Evolutionary conservation across 352 stramenopile species (phyloP).

Genomic region (Globisporangium yorkense): DNA sequence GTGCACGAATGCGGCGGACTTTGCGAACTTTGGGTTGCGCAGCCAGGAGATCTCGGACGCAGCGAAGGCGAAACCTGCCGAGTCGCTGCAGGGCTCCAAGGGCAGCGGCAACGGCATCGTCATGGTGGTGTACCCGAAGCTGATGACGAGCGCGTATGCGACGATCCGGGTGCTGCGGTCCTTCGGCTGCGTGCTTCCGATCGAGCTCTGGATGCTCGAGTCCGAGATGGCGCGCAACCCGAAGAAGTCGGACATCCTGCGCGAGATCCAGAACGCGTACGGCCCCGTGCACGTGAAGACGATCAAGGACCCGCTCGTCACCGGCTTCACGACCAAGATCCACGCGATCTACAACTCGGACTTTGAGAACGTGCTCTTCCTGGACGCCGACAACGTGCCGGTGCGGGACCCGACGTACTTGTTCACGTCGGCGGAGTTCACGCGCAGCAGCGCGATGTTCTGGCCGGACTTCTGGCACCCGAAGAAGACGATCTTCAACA

Average conservation of each 20-base stretch:
- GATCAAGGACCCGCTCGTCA: constrained; percentile 40
- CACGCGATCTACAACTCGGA: constrained; percentile 58
- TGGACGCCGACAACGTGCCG: constrained; percentile 67
- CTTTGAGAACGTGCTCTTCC: constrained; percentile 69
- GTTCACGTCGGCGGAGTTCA: constrained; percentile 46
- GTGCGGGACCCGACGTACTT: constrained; percentile 61
- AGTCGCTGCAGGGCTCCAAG: constrained; percentile 19
- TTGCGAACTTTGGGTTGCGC: constrained; percentile 53
- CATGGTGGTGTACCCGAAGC: constrained; percentile 65
- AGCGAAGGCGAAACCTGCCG: constrained; percentile 8
- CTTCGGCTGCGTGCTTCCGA: constrained; percentile 44
- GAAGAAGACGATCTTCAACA: constrained; percentile 63
- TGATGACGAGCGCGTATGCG: constrained; percentile 63
- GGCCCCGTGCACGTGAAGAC: constrained; percentile 34
- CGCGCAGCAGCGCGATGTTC: constrained; percentile 48
- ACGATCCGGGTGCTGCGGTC: constrained; percentile 43
- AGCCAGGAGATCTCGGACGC: constrained; percentile 28
- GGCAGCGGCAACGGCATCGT: constrained; percentile 50
- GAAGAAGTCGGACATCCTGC: constrained; percentile 19
- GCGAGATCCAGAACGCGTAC: constrained; percentile 27
- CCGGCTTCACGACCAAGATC: constrained; percentile 62
- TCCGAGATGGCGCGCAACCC: constrained; percentile 30
- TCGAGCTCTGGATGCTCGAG: constrained; percentile 69
- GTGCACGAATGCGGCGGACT: constrained; percentile 48
- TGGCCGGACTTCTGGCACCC: constrained; percentile 81